These are phyloP conservation scores for Suillus ampliporus DNA, from an alignment of 768 basidiomycete genomes.

Conservation along the genomic window DNA sequence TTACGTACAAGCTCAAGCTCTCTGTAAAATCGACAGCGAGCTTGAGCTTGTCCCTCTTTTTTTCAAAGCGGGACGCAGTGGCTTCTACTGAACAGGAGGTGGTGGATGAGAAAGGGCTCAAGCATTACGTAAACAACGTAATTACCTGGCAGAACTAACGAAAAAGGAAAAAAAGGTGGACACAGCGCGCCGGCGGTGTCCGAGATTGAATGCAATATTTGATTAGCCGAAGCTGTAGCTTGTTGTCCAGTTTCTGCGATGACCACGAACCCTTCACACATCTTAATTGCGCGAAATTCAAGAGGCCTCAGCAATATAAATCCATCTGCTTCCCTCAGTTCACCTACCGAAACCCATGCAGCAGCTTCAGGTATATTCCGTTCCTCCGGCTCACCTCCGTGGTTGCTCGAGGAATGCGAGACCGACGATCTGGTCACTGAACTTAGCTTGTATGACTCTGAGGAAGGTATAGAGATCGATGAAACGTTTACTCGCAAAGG, in stretches of 20 bases:
- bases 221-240: not conserved
- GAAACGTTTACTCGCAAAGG: slow-evolving; percentile 74
- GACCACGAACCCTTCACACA: slow-evolving; percentile 83
- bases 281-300: slow-evolving; percentile 87
- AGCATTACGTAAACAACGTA: too few species aligned
- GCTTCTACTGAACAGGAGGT: too few species aligned
- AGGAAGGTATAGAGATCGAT: slow-evolving; percentile 79
- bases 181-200: not conserved
- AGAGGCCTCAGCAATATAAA: slow-evolving; percentile 77
- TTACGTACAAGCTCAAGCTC: too few species aligned
- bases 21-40: too few species aligned
- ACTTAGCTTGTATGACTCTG: slow-evolving; percentile 67
- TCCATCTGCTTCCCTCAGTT: slow-evolving; percentile 80
- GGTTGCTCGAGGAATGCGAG: slow-evolving; percentile 80
- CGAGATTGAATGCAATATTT: not conserved
- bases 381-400: slow-evolving; percentile 78
- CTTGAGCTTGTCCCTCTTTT: too few species aligned
- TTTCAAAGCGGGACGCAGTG: too few species aligned
- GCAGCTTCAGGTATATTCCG: slow-evolving; percentile 86
- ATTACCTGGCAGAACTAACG: not conserved
- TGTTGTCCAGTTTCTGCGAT: slow-evolving; percentile 34
- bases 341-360: slow-evolving; percentile 87
- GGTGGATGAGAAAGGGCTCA: too few species aligned
- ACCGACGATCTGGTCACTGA: slow-evolving; percentile 72
- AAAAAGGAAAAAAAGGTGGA: slow-evolving; percentile 4